Conservation (phyloP, 768 basidiomycete genomes). For the Rhizopogon vinicolor region DNA sequence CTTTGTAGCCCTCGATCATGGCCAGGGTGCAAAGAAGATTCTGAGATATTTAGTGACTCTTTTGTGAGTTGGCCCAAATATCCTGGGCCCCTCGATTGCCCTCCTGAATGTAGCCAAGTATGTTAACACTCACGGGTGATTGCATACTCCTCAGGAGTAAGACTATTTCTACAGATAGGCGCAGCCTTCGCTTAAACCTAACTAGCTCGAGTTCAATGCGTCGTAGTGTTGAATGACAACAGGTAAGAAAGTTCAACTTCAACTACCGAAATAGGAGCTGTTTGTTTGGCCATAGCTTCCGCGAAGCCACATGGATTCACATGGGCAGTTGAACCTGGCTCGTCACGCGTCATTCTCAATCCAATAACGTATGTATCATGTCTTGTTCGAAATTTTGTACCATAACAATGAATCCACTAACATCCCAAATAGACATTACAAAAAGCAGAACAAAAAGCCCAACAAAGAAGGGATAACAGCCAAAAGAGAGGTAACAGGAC, state of each 20-base stretch:
- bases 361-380: too few species aligned
- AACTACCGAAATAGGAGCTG: background rate
- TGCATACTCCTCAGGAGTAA: background rate
- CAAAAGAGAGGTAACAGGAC: background rate
- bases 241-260: background rate
- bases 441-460: background rate
- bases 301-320: too few species aligned
- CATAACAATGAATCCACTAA: background rate
- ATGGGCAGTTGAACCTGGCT: too few species aligned
- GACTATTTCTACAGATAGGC: background rate
- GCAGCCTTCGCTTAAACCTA: background rate
- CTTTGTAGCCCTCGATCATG: background rate
- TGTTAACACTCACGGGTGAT: background rate
- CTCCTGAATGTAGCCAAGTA: background rate
- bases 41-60: background rate
- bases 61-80: too few species aligned
- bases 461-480: conserved; percentile 3
- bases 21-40: too few species aligned
- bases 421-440: background rate
- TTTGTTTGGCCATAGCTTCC: conserved; percentile 5
- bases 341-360: too few species aligned
- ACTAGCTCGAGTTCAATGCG: background rate
- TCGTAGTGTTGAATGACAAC: too few species aligned
- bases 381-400: background rate
- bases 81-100: background rate